Evolutionary conservation across 495 filamentous ascomycete genomes (phyloP), one percentile per base, ranked within the genome.

Genomic region (Annulohypoxylon maeteangense): DNA sequence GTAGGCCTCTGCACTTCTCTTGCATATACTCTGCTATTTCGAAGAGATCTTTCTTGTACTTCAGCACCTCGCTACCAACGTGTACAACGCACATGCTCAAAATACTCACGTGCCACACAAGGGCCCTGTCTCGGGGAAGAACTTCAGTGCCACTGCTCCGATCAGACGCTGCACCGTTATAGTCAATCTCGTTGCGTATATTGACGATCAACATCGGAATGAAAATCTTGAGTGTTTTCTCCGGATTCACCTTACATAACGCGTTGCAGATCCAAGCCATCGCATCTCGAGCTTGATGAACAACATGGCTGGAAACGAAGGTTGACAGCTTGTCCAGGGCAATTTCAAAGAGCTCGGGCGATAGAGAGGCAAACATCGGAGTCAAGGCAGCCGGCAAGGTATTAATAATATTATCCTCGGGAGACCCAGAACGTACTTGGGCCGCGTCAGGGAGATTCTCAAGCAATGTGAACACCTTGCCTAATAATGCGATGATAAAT

Each of bases 201-300:
- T 92, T 93, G 75, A 91, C 88, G 42, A 94, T 90, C 63, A 99
- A 82, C 79, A 97, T 91, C 0, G 95, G 95, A 27, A 98, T 87
- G 62, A 99, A 90, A 20, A 91, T 88, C 75, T 93, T 95, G 36
- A 99, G 85, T 3, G 94, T 91, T 82, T 97, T 97, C 74, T 93
- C 90, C 0, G 95, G 95, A 71, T 95, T 92, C 70, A 95, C 90
- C 80, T 98, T 98, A 87, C 94, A 96, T 18, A 98, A 83, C 0
- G 91, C 90, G 77, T 97, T 98, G 85, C 93, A 97, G 44, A 98
- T 97, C 84, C 97, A 99, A 1, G 95, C 95, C 93, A 98, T 97
- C 16, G 96, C 95, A 84, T 99, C 95, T 67, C 95, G 86, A 40
- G 95, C 95, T 79, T 98, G 95, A 73, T 99, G 94, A 22, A 98